Percentiles rank a stretch among this genome's conserved stretches.
Conservation (phyloP, 1,284 basidiomycete genomes). For the Microbotryum scabiosae region DNA sequence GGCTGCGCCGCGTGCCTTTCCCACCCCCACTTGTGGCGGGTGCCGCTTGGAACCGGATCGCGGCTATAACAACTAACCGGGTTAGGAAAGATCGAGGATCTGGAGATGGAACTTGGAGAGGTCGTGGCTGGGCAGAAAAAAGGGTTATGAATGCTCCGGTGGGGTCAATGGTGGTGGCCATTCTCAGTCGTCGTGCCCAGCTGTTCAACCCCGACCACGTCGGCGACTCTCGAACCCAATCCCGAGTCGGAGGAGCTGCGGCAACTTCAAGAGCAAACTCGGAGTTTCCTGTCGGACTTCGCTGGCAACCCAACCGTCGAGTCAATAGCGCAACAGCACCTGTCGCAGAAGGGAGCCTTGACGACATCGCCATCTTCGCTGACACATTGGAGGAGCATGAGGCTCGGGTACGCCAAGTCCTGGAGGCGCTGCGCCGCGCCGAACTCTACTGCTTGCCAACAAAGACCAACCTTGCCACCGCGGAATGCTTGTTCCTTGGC, state of each 20-base stretch:
- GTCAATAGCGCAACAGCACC: too few species aligned
- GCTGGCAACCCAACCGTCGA: too few species aligned
- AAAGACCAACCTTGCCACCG: slow-evolving; percentile 37
- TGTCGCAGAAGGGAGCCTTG: slow-evolving; percentile 27
- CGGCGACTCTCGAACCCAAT: too few species aligned
- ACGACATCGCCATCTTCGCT: slow-evolving; percentile 47
- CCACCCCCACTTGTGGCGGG: background rate
- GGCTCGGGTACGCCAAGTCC: slow-evolving; percentile 35
- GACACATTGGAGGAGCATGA: slow-evolving; percentile 40
- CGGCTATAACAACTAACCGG: background rate
- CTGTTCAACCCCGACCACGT: too few species aligned
- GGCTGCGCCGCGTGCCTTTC: background rate
- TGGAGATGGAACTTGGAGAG: slow-evolving; percentile 7
- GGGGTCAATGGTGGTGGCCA: too few species aligned
- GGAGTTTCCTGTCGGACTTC: too few species aligned
- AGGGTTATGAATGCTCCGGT: too few species aligned
- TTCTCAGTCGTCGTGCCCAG: too few species aligned
- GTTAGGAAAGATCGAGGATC: slow-evolving; percentile 1
- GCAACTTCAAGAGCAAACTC: too few species aligned
- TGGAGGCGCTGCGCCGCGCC: slow-evolving; percentile 32
- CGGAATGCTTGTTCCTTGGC: slow-evolving; percentile 39
- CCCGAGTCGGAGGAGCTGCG: too few species aligned
- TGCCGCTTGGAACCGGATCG: too few species aligned
- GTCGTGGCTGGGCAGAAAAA: too few species aligned
- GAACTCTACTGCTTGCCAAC: slow-evolving; percentile 36